Evolutionary conservation across 169 alveolate species (phyloP), one percentile per base, ranked within the genome.

Genomic region (Plasmodium billcollinsi): DNA sequence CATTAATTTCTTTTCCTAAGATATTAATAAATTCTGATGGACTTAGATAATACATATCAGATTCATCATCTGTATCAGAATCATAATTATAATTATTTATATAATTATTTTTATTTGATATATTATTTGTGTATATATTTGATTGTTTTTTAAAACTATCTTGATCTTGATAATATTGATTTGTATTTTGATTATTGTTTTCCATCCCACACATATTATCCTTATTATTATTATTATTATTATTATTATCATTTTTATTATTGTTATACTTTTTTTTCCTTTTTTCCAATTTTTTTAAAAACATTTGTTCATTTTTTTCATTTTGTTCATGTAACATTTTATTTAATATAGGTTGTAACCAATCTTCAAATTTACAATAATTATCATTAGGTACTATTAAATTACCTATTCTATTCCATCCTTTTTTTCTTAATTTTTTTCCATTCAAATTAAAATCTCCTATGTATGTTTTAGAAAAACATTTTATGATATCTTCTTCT

Each of bases 401-500:
- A 90, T 99, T 99, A 12, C 99, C 99, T 33, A 98, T 98, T 85
- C 99, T 96, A 90, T 98, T 98, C 94, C 99, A 93, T 21, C 99
- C 99, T 72, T 97, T 94, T 75, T 94, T 96, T 66, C 99, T 95
- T 61, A 98, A 91, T 45, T 94, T 97, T 58, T 94, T 91, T 26
- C 99, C 99, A 61, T 97, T 97, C 47, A 98, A 94, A 54, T 74
- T 88, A 63, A 94, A 95, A 52, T 92, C 94, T 8, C 99, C 99
- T 43, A 98, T 75, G 90, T 96, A 96, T 4, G 98, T 95, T 59
- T 96, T 97, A 21, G 98, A 98, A 72, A 98, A 93, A 90, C 99
- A 98, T 89, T 99, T 99, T 88, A 99, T 98, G 73, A 98, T 93
- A 93, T 98, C 99, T 96, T 99, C 99, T 94, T 99, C 99, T 54